phyloP scores from a whole-genome alignment of 176 grass and related monocot genomes.

The Avena sativa region DNA sequence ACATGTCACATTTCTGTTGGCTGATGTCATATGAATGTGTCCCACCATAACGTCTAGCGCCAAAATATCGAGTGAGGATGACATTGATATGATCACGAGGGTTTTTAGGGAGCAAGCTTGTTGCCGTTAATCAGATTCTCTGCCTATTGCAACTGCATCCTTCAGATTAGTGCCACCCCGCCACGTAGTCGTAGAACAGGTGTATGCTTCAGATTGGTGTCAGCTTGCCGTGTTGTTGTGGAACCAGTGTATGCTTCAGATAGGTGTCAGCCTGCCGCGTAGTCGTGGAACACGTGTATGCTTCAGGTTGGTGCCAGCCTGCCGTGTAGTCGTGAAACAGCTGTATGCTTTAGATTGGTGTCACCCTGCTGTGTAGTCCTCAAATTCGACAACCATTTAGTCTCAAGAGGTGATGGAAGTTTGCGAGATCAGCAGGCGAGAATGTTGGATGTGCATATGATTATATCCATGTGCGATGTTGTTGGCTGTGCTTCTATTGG shows the following conservation, averaged over 20 bases:
- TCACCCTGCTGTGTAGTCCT: neutral
- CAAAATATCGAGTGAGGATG: neutral
- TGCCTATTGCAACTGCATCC: neutral
- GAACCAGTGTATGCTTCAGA: no score
- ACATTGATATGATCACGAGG: neutral
- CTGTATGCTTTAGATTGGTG: neutral
- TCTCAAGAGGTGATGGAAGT: neutral
- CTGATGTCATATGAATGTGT: neutral
- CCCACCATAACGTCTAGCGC: neutral
- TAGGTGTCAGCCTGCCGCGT: no score
- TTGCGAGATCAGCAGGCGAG: neutral
- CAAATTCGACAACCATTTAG: neutral
- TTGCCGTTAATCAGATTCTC: neutral
- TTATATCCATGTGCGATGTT: slow-evolving; percentile 5
- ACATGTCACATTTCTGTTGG: slow-evolving; percentile 15
- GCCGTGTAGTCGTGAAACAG: neutral
- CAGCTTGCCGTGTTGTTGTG: no score
- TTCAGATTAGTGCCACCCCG: neutral
- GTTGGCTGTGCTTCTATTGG: neutral
- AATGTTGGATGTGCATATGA: neutral
- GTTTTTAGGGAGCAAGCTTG: neutral
- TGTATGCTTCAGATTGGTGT: no score
- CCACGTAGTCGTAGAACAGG: no score
- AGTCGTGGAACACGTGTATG: no score
- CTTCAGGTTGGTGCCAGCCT: neutral